Conservation (phyloP, 2,329 filamentous ascomycete species). For the Pseudocercospora crystallina region DNA sequence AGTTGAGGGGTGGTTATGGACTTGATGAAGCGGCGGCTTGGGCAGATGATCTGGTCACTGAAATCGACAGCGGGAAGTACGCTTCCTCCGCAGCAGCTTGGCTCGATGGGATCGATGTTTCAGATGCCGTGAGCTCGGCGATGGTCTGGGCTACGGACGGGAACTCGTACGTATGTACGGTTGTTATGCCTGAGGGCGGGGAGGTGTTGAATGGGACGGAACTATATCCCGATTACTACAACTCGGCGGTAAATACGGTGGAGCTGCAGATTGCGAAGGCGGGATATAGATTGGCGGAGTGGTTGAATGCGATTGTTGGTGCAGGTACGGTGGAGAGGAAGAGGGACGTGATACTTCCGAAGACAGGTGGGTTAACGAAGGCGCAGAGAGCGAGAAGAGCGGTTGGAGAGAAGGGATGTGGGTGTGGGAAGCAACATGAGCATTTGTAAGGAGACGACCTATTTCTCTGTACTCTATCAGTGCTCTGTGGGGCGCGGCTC, state of each 20-base stretch:
- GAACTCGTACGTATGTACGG: conserved; percentile 44
- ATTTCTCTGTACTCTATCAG: no score
- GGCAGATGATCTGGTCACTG: conserved; percentile 38
- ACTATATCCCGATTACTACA: conserved; percentile 35
- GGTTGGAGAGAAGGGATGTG: conserved; percentile 7
- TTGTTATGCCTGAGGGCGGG: conserved; percentile 42
- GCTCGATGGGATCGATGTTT: conserved; percentile 39
- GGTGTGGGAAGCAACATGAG: neutral
- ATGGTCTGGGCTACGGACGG: conserved; percentile 45
- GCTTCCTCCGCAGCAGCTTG: conserved; percentile 34
- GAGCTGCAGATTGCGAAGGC: conserved; percentile 47
- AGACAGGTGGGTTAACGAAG: conserved; percentile 1
- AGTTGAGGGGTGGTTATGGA: conserved; percentile 41
- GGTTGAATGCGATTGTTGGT: conserved; percentile 37
- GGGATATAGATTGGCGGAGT: conserved; percentile 39
- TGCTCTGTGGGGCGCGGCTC: no score
- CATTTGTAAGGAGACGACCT: no score
- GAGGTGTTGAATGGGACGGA: conserved; percentile 38
- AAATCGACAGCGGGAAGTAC: conserved; percentile 43
- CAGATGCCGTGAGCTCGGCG: conserved; percentile 37
- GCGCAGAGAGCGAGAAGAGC: conserved; percentile 6
- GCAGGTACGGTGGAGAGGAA: neutral
- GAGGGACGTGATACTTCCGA: conserved; percentile 4
- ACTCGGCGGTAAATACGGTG: conserved; percentile 40
- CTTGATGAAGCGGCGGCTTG: conserved; percentile 41